Base-by-base conservation (phyloP, 208 protist genomes). In the Porcisia deanei region DNA sequence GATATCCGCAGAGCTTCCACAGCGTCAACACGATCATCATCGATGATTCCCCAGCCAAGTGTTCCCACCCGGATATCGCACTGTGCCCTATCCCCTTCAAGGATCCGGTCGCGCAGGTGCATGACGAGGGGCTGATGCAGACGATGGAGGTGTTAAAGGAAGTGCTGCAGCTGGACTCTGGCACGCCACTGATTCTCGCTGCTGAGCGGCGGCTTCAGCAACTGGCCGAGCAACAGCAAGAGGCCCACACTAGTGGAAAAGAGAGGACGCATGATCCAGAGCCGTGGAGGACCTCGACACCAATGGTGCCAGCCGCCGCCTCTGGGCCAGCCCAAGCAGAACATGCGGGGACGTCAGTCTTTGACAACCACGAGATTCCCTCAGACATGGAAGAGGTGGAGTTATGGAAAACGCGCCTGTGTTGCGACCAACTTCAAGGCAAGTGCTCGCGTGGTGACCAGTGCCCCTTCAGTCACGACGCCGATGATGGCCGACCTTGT, bases 1-100 rank as follows among this genome's bases (percentile, higher is more conserved):
- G 70, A 53, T 97, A 93, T 75, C 90, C 90, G 5, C 83, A 91
- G 57, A 95, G 91, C 73, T 97, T 97, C 68, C 85, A 97, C 79
- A 88, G 81, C 69, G 90, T 93, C 22, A 97, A 97, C 82, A 97
- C 94, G 5, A 95, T 97, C 80, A 96, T 97, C 82, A 90, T 97
- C 53, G 94, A 97, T 68, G 94, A 97, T 71, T 96, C 91, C 9
- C 89, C 91, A 10, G 88, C 88, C 75, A 97, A 97, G 82, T 97
- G 94, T 70, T 97, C 94, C 12, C 94, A 97, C 75, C 94, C 91
- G 16, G 91, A 96, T 57, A 95, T 96, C 64, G 94, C 94, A 7
- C 85, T 97, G 37, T 97, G 94, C 74, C 94, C 94, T 2, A 80
- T 91, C 9, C 91, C 91, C 6, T 97, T 96, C 77, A 89, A 88